Conservation (phyloP, 257 asterid genomes). For the Ophiorrhiza pumila region DNA sequence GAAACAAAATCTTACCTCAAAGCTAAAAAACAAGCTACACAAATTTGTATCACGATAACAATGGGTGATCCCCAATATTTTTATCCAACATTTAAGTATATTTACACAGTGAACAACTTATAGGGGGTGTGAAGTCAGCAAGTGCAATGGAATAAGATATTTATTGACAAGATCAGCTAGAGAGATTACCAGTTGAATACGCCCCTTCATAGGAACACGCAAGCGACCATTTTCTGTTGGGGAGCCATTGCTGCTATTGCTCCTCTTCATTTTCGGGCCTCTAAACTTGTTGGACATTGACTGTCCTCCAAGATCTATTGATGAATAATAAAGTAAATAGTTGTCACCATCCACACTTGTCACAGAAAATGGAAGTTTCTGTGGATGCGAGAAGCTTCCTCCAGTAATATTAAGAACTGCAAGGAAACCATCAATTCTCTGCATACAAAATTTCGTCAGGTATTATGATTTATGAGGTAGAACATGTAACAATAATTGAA, state of each 20-base stretch:
- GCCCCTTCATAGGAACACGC: slow-evolving; percentile 84
- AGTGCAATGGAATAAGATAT: not conserved
- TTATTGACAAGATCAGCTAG: slow-evolving; percentile 7
- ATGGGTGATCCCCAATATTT: not conserved
- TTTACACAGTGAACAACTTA: not conserved
- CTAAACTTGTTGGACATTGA: slow-evolving; percentile 37
- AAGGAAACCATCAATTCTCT: slow-evolving; percentile 91
- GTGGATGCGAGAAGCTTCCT: slow-evolving; percentile 76
- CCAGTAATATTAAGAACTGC: slow-evolving; percentile 84
- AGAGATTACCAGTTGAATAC: slow-evolving; percentile 71
- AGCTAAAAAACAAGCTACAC: not conserved
- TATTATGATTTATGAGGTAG: not conserved
- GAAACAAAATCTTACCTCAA: not conserved
- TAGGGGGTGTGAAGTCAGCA: not conserved
- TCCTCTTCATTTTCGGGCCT: slow-evolving; percentile 60
- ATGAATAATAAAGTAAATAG: slow-evolving; percentile 73
- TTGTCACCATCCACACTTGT: slow-evolving; percentile 84
- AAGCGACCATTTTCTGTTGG: slow-evolving; percentile 52
- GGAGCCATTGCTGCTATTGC: slow-evolving; percentile 62
- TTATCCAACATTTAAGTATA: not conserved
- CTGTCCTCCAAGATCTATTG: slow-evolving; percentile 60
- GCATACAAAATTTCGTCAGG: slow-evolving; percentile 29
- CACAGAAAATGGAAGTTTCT: slow-evolving; percentile 84
- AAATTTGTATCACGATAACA: not conserved
- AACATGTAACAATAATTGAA: not conserved